These are phyloP conservation scores for Aspergillus amoenus DNA, from an alignment of 2,329 filamentous ascomycete species.

Conservation along the genomic window DNA sequence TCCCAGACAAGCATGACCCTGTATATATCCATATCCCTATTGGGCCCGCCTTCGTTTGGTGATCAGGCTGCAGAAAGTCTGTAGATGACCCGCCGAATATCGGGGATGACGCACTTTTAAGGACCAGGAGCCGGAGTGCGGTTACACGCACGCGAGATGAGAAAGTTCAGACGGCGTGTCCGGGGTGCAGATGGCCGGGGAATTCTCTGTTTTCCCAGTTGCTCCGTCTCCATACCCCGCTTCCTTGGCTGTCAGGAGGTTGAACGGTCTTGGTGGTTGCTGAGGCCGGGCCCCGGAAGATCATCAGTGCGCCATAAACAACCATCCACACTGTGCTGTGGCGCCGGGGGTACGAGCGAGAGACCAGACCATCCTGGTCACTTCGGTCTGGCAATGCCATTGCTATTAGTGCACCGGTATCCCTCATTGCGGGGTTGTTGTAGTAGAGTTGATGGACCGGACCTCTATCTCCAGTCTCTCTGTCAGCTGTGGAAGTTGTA, in stretches of 20 bases:
- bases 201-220: background rate
- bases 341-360: background rate
- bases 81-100: background rate
- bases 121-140: background rate
- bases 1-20: background rate
- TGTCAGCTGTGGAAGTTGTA: background rate
- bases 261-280: background rate
- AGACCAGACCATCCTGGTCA: background rate
- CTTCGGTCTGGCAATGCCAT: background rate
- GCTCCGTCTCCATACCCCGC: constrained; percentile 6
- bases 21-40: background rate
- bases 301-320: constrained; percentile 3
- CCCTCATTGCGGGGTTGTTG: background rate
- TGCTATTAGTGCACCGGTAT: constrained; percentile 1
- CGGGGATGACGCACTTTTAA: background rate
- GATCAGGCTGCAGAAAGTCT: background rate
- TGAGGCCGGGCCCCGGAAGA: background rate
- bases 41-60: background rate
- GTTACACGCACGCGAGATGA: constrained; percentile 5
- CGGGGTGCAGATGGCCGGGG: constrained; percentile 3
- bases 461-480: background rate
- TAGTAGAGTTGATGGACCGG: background rate
- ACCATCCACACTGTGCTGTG: background rate
- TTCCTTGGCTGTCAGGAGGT: constrained; percentile 2
- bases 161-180: background rate